A percentile compares a stretch with the other conserved stretches of the same genome.
These are phyloP conservation scores for Ichthyophonus hoferi DNA, from an alignment of 208 protist genomes.

Conservation along the genomic window DNA sequence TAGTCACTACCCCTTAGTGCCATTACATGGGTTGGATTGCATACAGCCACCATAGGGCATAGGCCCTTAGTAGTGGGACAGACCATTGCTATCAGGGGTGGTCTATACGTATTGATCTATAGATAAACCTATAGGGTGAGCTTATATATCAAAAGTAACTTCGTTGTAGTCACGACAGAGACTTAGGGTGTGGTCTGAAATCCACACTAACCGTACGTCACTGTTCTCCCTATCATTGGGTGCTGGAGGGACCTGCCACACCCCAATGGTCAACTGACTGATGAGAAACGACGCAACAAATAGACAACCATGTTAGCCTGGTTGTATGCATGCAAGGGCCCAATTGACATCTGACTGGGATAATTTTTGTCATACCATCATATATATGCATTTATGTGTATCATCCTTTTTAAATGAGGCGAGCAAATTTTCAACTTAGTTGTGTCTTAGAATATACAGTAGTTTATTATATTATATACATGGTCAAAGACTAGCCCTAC, in stretches of 20 bases:
- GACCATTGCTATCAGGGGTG: no score
- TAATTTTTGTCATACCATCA: background rate
- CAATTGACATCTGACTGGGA: background rate
- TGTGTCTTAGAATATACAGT: background rate
- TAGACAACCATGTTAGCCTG: background rate
- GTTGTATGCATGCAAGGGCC: background rate
- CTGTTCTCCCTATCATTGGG: background rate
- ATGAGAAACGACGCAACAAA: conserved; percentile 3
- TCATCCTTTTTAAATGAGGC: background rate
- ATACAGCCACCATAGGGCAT: no score
- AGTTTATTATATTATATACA: background rate
- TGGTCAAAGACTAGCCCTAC: background rate
- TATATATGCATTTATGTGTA: background rate
- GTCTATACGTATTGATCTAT: no score
- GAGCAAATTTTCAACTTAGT: background rate
- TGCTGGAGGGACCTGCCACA: background rate
- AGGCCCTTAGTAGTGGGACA: no score
- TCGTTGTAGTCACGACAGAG: conserved; percentile 22
- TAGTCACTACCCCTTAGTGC: no score
- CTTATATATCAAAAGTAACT: conserved; percentile 13
- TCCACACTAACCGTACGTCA: conserved; percentile 26
- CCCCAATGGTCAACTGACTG: background rate
- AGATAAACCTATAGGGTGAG: no score
- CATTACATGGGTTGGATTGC: no score
- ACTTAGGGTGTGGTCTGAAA: background rate